Evolutionary conservation across 306 rosid species (phyloP).

Genomic region (Oxytropis ochrocephala): DNA sequence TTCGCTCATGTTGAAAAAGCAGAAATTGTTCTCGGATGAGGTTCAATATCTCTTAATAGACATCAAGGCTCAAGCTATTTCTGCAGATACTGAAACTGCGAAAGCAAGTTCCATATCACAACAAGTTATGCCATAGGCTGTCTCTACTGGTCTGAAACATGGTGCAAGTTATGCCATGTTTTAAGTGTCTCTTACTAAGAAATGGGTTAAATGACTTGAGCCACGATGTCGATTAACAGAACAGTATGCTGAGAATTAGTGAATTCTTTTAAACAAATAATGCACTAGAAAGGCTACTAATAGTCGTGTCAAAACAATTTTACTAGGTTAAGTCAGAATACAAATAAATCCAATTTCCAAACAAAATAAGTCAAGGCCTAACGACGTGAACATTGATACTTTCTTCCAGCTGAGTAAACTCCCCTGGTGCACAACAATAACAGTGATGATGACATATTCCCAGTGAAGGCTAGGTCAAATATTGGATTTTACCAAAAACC

Average conservation of each 20-base stretch:
- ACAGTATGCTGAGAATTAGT: not conserved
- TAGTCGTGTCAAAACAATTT: not conserved
- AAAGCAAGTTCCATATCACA: not conserved
- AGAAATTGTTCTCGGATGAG: not conserved
- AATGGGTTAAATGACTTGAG: not conserved
- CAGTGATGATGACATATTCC: no score
- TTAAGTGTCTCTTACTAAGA: not conserved
- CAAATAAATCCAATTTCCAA: not conserved
- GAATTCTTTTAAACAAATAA: not conserved
- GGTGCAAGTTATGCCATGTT: not conserved
- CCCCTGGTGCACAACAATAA: not conserved
- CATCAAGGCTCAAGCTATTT: not conserved
- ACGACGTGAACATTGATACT: not conserved
- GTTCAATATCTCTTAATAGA: not conserved
- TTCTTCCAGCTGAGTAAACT: conserved; percentile 1
- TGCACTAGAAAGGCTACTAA: not conserved
- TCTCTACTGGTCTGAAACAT: not conserved
- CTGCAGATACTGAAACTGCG: not conserved
- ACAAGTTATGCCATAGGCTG: not conserved
- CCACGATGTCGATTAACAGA: not conserved
- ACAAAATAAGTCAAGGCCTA: not conserved
- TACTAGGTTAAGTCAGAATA: not conserved
- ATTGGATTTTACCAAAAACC: not conserved
- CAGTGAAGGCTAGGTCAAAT: not conserved
- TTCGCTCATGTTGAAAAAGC: conserved; percentile 4